Percentiles rank a stretch among this genome's conserved stretches.
phyloP scores from a whole-genome alignment of 148 eudicot species.

The Persicaria maculosa region DNA sequence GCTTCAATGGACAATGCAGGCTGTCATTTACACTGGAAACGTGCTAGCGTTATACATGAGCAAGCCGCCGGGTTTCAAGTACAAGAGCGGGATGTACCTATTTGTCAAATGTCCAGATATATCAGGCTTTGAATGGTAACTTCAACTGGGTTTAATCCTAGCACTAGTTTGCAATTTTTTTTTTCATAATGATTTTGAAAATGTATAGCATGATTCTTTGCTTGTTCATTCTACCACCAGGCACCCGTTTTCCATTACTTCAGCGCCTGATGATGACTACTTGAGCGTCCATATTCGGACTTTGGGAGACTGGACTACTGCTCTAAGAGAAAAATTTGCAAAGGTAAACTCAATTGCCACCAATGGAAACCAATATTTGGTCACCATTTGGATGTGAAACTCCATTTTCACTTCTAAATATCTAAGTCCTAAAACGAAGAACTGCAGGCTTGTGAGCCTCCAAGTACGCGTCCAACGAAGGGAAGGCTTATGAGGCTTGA shows the following conservation, averaged over 20 bases:
- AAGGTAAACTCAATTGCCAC: slow-evolving; percentile 32
- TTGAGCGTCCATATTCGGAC: slow-evolving; percentile 81
- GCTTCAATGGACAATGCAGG: slow-evolving; percentile 34
- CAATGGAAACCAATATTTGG: not conserved
- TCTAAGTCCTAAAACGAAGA: not conserved
- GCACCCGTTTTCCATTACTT: slow-evolving; percentile 53
- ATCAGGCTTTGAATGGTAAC: slow-evolving; percentile 82
- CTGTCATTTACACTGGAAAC: slow-evolving; percentile 72
- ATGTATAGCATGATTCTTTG: not conserved
- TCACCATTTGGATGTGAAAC: not conserved
- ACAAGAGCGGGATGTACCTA: slow-evolving; percentile 97
- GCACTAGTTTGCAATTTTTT: not conserved
- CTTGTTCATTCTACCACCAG: not conserved
- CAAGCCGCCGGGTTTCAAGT: slow-evolving; percentile 71
- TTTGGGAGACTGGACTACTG: slow-evolving; percentile 94
- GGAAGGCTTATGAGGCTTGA: slow-evolving; percentile 68
- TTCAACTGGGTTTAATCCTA: not conserved
- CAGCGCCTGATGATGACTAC: slow-evolving; percentile 89
- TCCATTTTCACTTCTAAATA: not conserved
- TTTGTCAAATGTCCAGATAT: slow-evolving; percentile 90
- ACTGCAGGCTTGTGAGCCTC: slow-evolving; percentile 57
- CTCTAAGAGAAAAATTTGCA: slow-evolving; percentile 52
- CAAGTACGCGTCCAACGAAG: slow-evolving; percentile 25
- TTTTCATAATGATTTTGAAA: not conserved
- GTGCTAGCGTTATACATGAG: slow-evolving; percentile 88